Conservation (phyloP, 306 rosid species). For the Prosopis cineraria region DNA sequence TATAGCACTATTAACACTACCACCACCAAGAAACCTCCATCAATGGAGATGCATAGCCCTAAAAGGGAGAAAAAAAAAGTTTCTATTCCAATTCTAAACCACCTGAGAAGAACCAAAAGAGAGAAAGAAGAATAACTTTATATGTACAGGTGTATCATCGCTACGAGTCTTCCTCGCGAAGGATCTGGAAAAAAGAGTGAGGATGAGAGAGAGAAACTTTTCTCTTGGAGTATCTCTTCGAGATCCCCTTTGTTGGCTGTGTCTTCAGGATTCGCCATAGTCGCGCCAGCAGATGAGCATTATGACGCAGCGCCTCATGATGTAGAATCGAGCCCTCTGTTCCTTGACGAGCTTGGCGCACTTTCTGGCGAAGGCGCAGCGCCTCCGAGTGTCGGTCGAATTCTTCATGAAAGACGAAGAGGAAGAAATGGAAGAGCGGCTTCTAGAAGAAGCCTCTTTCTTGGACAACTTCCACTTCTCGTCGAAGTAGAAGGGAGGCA, state of each 20-base stretch:
- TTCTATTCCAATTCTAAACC: neutral
- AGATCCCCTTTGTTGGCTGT: neutral
- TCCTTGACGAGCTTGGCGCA: constrained; percentile 82
- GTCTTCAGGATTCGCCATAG: constrained; percentile 58
- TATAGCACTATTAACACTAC: constrained; percentile 27
- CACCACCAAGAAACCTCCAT: constrained; percentile 35
- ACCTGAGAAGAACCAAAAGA: neutral
- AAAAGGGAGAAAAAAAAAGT: neutral
- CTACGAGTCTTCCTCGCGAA: neutral
- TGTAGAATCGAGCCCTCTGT: constrained; percentile 87
- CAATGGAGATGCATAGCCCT: constrained; percentile 26
- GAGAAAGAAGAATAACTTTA: neutral
- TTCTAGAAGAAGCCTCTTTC: constrained; percentile 61
- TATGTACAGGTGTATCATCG: constrained; percentile 41
- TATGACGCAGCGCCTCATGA: constrained; percentile 79
- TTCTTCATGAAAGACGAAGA: constrained; percentile 52
- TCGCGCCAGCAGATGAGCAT: constrained; percentile 96
- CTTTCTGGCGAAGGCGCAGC: constrained; percentile 70
- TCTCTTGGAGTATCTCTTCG: neutral
- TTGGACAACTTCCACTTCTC: constrained; percentile 88
- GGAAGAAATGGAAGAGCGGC: constrained; percentile 46
- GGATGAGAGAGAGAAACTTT: constrained; percentile 7
- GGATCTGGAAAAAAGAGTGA: neutral
- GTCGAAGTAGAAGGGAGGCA: constrained; percentile 63
- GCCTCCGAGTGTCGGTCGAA: constrained; percentile 39